Conservation (phyloP, 257 asterid genomes). For the Solanum neorickii region DNA sequence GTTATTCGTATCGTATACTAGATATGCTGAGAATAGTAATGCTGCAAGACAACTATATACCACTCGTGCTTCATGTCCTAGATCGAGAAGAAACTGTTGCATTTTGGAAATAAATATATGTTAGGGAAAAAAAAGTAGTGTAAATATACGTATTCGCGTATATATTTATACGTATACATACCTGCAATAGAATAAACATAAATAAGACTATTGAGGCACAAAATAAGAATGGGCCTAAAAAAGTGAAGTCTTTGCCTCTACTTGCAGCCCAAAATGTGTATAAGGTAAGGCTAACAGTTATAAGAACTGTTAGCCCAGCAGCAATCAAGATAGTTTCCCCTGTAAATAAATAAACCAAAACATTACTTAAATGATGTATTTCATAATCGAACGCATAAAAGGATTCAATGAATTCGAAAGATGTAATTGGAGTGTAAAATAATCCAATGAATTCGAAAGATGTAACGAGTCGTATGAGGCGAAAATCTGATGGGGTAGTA, state of each 20-base stretch:
- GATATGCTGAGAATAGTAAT: conserved; percentile 45
- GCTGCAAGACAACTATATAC: conserved; percentile 45
- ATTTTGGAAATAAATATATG: background rate
- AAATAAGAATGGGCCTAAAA: conserved; percentile 57
- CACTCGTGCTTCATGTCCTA: conserved; percentile 22
- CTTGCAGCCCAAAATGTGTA: conserved; percentile 65
- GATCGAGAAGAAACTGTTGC: conserved; percentile 23
- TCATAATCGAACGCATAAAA: background rate
- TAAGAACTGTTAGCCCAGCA: conserved; percentile 41
- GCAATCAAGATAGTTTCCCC: conserved; percentile 45
- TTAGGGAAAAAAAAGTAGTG: background rate
- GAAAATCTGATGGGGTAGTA: background rate
- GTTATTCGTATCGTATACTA: conserved; percentile 59
- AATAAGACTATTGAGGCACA: conserved; percentile 35
- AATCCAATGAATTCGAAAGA: background rate
- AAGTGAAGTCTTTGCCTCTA: conserved; percentile 49
- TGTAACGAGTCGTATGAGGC: background rate
- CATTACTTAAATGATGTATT: background rate
- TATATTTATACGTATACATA: background rate
- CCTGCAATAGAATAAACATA: conserved; percentile 43
- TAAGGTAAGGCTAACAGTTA: conserved; percentile 34
- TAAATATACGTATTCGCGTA: background rate
- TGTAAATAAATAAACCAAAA: background rate
- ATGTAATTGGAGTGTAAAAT: background rate
- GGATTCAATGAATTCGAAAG: background rate